Evolutionary conservation across 345 rosid species (phyloP).

Genomic region (Linum tenue): DNA sequence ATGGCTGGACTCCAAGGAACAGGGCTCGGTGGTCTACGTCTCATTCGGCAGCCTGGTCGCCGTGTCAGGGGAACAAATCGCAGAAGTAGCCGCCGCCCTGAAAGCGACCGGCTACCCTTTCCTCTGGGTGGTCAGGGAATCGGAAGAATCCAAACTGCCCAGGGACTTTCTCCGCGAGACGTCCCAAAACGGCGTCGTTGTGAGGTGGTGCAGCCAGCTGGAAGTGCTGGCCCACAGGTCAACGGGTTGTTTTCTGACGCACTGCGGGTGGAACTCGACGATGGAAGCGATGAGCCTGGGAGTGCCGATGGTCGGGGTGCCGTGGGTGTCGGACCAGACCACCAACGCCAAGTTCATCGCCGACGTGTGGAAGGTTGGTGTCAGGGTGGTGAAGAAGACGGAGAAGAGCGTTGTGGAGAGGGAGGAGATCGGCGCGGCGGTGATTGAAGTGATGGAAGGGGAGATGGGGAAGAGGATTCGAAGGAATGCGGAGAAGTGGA

Average conservation of each 20-base stretch:
- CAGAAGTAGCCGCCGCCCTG: conserved; percentile 38
- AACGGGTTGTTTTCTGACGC: neutral
- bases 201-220: conserved; percentile 1
- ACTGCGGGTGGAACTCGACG: neutral
- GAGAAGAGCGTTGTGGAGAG: neutral
- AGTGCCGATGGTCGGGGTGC: neutral
- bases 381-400: no score
- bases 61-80: conserved; percentile 38
- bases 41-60: conserved; percentile 52
- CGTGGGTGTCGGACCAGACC: neutral
- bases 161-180: neutral
- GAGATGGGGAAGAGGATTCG: neutral
- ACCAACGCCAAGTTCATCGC: neutral
- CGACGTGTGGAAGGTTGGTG: neutral
- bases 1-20: conserved; percentile 43
- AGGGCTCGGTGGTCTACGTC: conserved; percentile 40
- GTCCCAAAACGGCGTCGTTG: neutral
- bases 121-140: conserved; percentile 1
- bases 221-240: neutral
- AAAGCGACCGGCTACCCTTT: conserved; percentile 15
- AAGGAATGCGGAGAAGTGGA: neutral
- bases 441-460: neutral
- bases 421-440: neutral
- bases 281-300: neutral
- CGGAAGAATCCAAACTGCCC: neutral